phyloP scores from a whole-genome alignment of 805 yeast genomes.

The Lipomyces oligophaga region DNA sequence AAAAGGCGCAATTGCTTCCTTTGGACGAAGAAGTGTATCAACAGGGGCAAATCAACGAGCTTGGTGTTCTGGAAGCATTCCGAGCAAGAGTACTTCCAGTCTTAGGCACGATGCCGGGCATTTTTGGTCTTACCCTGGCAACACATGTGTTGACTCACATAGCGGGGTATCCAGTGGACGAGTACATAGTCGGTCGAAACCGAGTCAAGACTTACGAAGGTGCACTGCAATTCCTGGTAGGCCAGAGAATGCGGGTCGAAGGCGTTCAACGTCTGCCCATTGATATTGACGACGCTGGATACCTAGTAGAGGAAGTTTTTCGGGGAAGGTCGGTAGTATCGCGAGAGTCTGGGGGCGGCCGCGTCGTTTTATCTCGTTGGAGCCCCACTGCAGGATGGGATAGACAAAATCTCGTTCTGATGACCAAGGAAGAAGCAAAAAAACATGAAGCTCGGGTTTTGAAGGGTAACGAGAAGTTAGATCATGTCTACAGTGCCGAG shows the following conservation, averaged over 20 bases:
- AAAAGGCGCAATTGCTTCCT: constrained; percentile 84
- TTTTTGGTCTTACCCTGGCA: constrained; percentile 88
- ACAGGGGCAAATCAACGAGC: constrained; percentile 79
- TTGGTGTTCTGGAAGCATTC: constrained; percentile 82
- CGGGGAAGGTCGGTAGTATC: constrained; percentile 89
- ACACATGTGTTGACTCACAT: constrained; percentile 74
- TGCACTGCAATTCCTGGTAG: constrained; percentile 75
- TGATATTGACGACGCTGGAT: constrained; percentile 64
- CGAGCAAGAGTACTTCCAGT: constrained; percentile 94
- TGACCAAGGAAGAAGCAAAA: constrained; percentile 85
- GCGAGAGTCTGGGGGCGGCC: constrained; percentile 59
- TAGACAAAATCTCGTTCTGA: constrained; percentile 73
- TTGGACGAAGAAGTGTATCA: constrained; percentile 75
- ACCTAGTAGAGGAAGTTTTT: constrained; percentile 85
- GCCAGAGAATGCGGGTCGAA: constrained; percentile 79
- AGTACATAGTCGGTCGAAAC: constrained; percentile 86
- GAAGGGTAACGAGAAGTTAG: constrained; percentile 35
- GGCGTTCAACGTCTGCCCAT: constrained; percentile 64
- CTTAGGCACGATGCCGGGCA: constrained; percentile 93
- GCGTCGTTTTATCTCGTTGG: constrained; percentile 83
- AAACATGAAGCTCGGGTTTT: constrained; percentile 73
- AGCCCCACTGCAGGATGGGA: constrained; percentile 60
- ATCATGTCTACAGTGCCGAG: constrained; percentile 58
- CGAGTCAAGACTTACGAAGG: constrained; percentile 82
- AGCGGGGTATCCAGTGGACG: constrained; percentile 66